Conservation (phyloP, 148 eudicot species). For the Gaultheria prostrata region DNA sequence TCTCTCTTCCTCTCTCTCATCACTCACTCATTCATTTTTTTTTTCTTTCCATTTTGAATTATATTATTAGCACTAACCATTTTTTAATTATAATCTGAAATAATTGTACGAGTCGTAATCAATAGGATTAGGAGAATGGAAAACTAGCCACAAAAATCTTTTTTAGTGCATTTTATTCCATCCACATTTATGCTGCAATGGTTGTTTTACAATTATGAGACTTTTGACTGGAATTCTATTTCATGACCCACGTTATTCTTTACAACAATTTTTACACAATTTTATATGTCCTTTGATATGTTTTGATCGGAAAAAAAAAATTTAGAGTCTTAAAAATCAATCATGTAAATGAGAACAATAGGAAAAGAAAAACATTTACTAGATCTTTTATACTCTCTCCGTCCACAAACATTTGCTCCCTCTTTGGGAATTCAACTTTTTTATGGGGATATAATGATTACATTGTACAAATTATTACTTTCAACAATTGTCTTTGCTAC, state of each 20-base stretch:
- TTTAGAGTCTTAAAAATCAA: neutral
- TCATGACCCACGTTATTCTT: neutral
- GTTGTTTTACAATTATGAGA: neutral
- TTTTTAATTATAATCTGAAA: neutral
- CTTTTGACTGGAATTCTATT: neutral
- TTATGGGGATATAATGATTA: no score
- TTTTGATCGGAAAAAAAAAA: neutral
- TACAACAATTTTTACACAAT: neutral
- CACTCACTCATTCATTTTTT: slow-evolving; percentile 20
- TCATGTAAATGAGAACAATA: neutral
- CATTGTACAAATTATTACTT: no score
- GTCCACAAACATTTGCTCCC: no score
- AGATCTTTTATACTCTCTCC: no score
- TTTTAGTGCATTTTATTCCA: neutral
- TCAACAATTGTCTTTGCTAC: no score
- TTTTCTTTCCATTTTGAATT: slow-evolving; percentile 12
- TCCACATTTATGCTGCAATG: neutral
- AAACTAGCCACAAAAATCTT: neutral
- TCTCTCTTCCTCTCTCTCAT: slow-evolving; percentile 14
- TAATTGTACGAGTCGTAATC: slow-evolving; percentile 9
- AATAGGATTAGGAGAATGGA: neutral
- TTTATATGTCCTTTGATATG: neutral
- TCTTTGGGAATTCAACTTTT: no score
- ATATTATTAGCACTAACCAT: slow-evolving; percentile 10
- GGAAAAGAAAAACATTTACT: neutral